phyloP scores from a whole-genome alignment of 805 yeast species.

The Blastobotrys americana region DNA sequence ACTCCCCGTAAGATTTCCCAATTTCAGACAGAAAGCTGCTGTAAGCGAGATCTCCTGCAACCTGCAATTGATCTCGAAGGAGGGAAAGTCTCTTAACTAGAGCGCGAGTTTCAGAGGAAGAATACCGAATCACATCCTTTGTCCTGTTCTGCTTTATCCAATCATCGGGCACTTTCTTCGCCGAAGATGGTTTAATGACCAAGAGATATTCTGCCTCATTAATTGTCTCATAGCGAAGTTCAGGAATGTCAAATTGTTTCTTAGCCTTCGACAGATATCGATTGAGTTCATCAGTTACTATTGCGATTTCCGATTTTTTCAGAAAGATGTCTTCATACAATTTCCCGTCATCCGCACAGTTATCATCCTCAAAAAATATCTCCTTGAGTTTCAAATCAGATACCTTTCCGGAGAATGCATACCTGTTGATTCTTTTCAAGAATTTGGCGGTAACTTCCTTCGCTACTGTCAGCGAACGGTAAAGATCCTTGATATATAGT shows the following conservation, averaged over 20 bases:
- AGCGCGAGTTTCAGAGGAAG: slow-evolving; percentile 51
- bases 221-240: slow-evolving; percentile 47
- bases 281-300: slow-evolving; percentile 41
- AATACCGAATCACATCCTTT: slow-evolving; percentile 59
- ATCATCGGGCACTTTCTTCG: slow-evolving; percentile 53
- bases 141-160: slow-evolving; percentile 77
- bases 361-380: slow-evolving; percentile 22
- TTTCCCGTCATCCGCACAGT: slow-evolving; percentile 12
- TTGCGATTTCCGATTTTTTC: slow-evolving; percentile 28
- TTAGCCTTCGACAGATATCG: slow-evolving; percentile 47
- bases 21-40: slow-evolving; percentile 34
- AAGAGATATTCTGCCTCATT: slow-evolving; percentile 38
- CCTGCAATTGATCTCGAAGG: slow-evolving; percentile 47
- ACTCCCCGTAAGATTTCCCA: slow-evolving; percentile 31
- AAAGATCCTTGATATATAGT: slow-evolving; percentile 33
- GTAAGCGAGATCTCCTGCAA: slow-evolving; percentile 44
- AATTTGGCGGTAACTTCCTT: slow-evolving; percentile 27
- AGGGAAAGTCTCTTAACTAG: slow-evolving; percentile 52
- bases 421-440: slow-evolving; percentile 20
- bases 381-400: slow-evolving; percentile 15
- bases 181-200: slow-evolving; percentile 59
- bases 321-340: slow-evolving; percentile 5
- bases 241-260: slow-evolving; percentile 45
- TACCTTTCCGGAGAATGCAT: slow-evolving; percentile 18
- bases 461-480: slow-evolving; percentile 34